Conservation (phyloP, 345 rosid species). For the Arabidopsis arenosa region DNA sequence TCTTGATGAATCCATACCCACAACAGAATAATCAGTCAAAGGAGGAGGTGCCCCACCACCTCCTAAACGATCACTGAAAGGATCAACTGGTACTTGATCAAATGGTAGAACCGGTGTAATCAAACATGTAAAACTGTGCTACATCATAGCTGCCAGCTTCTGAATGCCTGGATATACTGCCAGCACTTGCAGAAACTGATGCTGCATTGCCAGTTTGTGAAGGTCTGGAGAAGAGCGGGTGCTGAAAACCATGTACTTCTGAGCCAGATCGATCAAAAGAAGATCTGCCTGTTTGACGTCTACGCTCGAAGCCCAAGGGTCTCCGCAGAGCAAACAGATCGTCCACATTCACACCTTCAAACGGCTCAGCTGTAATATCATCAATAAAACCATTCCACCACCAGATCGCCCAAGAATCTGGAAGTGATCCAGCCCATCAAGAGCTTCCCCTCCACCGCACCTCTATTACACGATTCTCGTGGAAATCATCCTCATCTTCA, state of each 20-base stretch:
- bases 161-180: slow-evolving; percentile 73
- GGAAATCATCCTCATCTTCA: slow-evolving; percentile 95
- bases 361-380: slow-evolving; percentile 93
- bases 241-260: slow-evolving; percentile 86
- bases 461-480: slow-evolving; percentile 87
- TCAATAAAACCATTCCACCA: slow-evolving; percentile 71
- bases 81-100: slow-evolving; percentile 69
- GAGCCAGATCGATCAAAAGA: slow-evolving; percentile 74
- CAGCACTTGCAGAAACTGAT: slow-evolving; percentile 70
- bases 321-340: slow-evolving; percentile 90
- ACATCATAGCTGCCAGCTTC: slow-evolving; percentile 82
- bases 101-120: slow-evolving; percentile 86
- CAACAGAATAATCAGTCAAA: slow-evolving; percentile 75
- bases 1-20: slow-evolving; percentile 78
- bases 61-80: slow-evolving; percentile 74
- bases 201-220: slow-evolving; percentile 70
- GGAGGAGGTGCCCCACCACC: slow-evolving; percentile 78
- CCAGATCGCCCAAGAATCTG: slow-evolving; percentile 94
- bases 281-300: slow-evolving; percentile 76
- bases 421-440: slow-evolving; percentile 92
- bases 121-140: slow-evolving; percentile 90
- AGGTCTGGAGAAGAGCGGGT: slow-evolving; percentile 89
- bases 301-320: slow-evolving; percentile 87
- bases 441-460: slow-evolving; percentile 97
- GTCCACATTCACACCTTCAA: slow-evolving; percentile 95